phyloP scores from a whole-genome alignment of 345 rosid species.

The Psidium friedrichsthalianum region DNA sequence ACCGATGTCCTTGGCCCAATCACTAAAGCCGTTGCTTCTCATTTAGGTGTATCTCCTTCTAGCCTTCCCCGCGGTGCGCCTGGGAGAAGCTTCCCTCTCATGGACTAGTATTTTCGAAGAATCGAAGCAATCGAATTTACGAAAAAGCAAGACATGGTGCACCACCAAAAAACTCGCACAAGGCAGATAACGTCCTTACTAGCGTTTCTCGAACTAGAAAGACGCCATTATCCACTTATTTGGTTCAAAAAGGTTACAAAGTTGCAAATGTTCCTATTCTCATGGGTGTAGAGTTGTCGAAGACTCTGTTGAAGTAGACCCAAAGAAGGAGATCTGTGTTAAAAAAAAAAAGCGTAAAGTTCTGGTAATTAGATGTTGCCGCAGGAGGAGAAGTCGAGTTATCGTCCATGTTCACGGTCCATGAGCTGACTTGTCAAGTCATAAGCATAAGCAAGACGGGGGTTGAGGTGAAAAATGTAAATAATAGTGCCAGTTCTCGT shows the following conservation, averaged over 20 bases:
- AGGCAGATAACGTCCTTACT: constrained; percentile 61
- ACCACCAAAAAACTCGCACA: constrained; percentile 54
- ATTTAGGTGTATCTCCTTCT: constrained; percentile 71
- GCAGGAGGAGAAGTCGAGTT: too few species aligned
- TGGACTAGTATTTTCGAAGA: constrained; percentile 56
- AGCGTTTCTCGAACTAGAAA: constrained; percentile 86
- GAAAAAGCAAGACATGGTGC: constrained; percentile 82
- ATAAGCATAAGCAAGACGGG: too few species aligned
- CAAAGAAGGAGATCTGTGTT: too few species aligned
- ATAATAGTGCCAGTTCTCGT: constrained; percentile 41
- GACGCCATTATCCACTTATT: constrained; percentile 70
- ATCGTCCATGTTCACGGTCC: too few species aligned
- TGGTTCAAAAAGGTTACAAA: constrained; percentile 79
- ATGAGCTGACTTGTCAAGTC: too few species aligned
- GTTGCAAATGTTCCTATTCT: constrained; percentile 83
- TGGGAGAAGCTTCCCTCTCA: constrained; percentile 34
- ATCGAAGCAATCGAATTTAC: constrained; percentile 86
- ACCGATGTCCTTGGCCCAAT: constrained; percentile 78
- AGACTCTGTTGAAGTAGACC: constrained; percentile 47
- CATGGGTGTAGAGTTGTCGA: constrained; percentile 58
- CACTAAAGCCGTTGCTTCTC: constrained; percentile 68
- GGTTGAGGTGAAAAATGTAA: constrained; percentile 72
- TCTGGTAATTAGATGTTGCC: too few species aligned
- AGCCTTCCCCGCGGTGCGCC: constrained; percentile 77
- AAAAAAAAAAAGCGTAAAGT: too few species aligned